These are phyloP conservation scores for Saccharomyces pastorianus DNA, from an alignment of 1,139 yeast genomes.

Conservation along the genomic window DNA sequence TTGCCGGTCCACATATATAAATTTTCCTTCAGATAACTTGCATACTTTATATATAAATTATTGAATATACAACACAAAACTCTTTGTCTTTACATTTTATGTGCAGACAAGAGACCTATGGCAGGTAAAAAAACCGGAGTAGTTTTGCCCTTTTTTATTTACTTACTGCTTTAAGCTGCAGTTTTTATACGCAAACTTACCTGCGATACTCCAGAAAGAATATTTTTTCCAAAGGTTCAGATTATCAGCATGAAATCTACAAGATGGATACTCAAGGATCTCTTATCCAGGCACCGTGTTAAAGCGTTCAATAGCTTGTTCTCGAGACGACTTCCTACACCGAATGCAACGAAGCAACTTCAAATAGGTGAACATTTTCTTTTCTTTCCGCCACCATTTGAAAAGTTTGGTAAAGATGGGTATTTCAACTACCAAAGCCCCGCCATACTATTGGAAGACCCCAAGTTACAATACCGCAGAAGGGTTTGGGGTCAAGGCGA, in stretches of 20 bases:
- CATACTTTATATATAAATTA: no score
- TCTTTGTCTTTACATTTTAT: no score
- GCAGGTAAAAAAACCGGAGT: no score
- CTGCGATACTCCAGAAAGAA: no score
- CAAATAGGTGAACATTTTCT: constrained; percentile 56
- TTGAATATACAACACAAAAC: no score
- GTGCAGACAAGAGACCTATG: no score
- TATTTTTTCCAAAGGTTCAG: background rate
- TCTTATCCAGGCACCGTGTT: background rate
- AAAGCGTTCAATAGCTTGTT: background rate
- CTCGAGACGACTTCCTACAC: background rate
- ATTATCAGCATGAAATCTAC: background rate
- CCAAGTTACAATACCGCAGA: constrained; percentile 37
- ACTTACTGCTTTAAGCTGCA: no score
- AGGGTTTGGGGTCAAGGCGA: constrained; percentile 81
- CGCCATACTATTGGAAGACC: constrained; percentile 9
- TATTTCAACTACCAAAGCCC: constrained; percentile 82
- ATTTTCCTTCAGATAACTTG: no score
- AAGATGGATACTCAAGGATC: background rate
- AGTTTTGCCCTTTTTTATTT: no score
- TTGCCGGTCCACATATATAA: no score
- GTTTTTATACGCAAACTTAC: no score
- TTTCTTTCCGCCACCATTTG: constrained; percentile 50
- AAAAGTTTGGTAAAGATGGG: constrained; percentile 60
- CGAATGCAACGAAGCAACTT: background rate